These are phyloP conservation scores for Aspergillus asperescens DNA, from an alignment of 495 filamentous ascomycete genomes.

Conservation along the genomic window DNA sequence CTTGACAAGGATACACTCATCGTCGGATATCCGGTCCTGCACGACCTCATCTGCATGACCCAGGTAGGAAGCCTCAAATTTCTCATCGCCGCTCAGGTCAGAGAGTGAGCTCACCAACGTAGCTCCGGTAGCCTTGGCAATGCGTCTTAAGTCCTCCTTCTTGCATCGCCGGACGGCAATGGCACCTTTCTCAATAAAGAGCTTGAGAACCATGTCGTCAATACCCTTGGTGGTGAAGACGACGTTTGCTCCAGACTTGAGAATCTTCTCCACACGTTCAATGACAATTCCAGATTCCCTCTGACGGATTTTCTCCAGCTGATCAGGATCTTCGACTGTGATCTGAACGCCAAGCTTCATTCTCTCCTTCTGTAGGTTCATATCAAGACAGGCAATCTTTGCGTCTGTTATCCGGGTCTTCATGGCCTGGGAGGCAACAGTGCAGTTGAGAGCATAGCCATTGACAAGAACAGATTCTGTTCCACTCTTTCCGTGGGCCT, in stretches of 20 bases:
- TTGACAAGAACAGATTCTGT: slow-evolving; percentile 87
- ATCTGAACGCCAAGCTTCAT: slow-evolving; percentile 99
- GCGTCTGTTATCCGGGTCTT: slow-evolving; percentile 86
- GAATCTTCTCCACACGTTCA: slow-evolving; percentile 92
- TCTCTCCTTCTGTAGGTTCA: slow-evolving; percentile 96
- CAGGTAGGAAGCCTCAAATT: slow-evolving; percentile 83
- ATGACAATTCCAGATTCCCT: slow-evolving; percentile 89
- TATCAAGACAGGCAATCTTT: slow-evolving; percentile 95
- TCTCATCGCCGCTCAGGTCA: slow-evolving; percentile 96
- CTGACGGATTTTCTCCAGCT: slow-evolving; percentile 93
- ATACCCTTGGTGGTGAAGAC: slow-evolving; percentile 97
- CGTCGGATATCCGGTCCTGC: slow-evolving; percentile 96
- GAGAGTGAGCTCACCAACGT: slow-evolving; percentile 88
- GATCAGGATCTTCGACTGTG: slow-evolving; percentile 92
- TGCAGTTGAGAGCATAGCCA: slow-evolving; percentile 98
- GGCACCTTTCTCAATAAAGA: slow-evolving; percentile 89
- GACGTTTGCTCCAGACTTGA: slow-evolving; percentile 96
- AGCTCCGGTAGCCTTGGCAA: slow-evolving; percentile 93
- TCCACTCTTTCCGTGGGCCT: slow-evolving; percentile 92
- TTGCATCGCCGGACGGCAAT: slow-evolving; percentile 97
- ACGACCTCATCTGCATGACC: slow-evolving; percentile 91
- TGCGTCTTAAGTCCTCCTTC: slow-evolving; percentile 95
- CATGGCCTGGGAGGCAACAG: slow-evolving; percentile 97
- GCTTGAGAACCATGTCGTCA: slow-evolving; percentile 90
- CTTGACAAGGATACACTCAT: slow-evolving; percentile 96